Evolutionary conservation across 2,329 filamentous ascomycete genomes (phyloP).

Genomic region (Decorospora gaudefroyi): DNA sequence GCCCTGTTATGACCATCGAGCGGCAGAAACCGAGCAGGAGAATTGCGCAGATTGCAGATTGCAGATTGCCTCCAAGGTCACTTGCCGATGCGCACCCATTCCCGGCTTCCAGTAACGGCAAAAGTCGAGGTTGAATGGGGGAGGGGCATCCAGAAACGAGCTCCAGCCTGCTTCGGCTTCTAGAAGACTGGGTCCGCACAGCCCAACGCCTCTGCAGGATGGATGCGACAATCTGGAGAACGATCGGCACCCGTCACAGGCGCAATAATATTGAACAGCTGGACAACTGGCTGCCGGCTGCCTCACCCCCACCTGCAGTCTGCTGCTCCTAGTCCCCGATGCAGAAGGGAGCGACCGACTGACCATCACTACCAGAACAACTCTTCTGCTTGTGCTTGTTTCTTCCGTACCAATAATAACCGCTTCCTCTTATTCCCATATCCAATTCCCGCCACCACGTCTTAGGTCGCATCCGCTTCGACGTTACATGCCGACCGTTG

Average conservation of each 20-base stretch:
- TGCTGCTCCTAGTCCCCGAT: conserved; percentile 6
- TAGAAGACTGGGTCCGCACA: conserved; percentile 4
- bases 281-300: conserved; percentile 1
- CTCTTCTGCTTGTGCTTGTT: conserved; percentile 4
- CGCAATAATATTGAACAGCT: too few relatives aligned
- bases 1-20: too few relatives aligned
- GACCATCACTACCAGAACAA: conserved; percentile 10
- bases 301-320: not conserved
- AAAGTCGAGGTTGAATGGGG: not conserved
- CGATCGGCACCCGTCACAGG: not conserved
- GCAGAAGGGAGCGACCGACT: conserved; percentile 4
- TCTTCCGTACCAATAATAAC: not conserved
- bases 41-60: conserved; percentile 3
- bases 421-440: conserved; percentile 10
- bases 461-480: conserved; percentile 23
- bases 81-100: too few relatives aligned
- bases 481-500: conserved; percentile 18
- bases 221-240: conserved; percentile 3
- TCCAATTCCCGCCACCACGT: conserved; percentile 20
- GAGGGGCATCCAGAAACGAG: conserved; percentile 1
- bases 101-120: conserved; percentile 4
- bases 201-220: not conserved
- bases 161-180: conserved; percentile 5
- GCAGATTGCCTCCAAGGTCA: too few relatives aligned
- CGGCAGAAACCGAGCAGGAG: not conserved